A percentile compares a stretch with the other conserved stretches of the same genome.
Conservation (phyloP, 129 eudicot species). For the Helianthus tuberosus region DNA sequence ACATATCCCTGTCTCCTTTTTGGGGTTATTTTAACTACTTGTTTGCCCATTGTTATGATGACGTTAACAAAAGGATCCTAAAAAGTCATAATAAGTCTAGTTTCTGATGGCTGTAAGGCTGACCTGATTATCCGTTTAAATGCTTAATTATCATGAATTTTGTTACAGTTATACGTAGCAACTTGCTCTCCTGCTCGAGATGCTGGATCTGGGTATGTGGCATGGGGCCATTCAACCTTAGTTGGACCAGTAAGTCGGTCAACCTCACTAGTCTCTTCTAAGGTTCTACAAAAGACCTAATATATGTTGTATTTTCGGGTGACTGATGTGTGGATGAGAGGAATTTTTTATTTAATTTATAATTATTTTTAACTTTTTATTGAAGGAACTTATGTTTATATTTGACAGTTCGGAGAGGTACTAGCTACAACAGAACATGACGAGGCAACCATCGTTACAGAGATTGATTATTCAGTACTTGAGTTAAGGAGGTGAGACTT, state of each 20-base stretch:
- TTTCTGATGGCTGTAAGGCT: too few species aligned
- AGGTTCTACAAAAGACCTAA: background rate
- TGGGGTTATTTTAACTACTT: too few species aligned
- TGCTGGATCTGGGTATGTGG: conserved; percentile 80
- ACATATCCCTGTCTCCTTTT: too few species aligned
- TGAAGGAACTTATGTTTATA: background rate
- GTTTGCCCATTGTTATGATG: too few species aligned
- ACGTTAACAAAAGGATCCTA: too few species aligned
- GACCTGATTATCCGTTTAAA: background rate
- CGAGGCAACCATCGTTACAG: conserved; percentile 76
- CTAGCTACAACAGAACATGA: conserved; percentile 91
- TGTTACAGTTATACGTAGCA: conserved; percentile 81
- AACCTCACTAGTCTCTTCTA: background rate
- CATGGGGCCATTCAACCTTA: conserved; percentile 98
- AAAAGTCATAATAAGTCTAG: too few species aligned
- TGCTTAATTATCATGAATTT: conserved; percentile 8
- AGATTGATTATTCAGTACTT: conserved; percentile 74
- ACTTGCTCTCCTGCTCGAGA: conserved; percentile 98
- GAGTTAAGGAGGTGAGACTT: conserved; percentile 78
- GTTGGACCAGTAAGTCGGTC: conserved; percentile 82
- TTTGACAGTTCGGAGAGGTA: conserved; percentile 86
- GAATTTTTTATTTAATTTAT: background rate
- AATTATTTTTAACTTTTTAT: background rate
- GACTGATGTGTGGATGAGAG: background rate
- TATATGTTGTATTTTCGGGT: background rate